Base-by-base conservation (phyloP, 1,139 yeast species). In the Blastobotrys capitulatus region DNA sequence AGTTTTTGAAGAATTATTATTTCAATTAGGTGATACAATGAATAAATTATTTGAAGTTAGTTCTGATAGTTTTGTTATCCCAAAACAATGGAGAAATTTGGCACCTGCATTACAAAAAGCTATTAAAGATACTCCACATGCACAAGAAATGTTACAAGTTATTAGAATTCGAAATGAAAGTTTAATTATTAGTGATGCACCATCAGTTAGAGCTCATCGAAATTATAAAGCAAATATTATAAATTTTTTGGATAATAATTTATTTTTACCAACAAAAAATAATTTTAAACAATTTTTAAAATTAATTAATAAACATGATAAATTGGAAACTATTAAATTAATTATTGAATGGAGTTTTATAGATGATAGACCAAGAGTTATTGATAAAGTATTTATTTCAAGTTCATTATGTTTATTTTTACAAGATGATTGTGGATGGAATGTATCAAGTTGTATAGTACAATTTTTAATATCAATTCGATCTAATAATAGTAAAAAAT, bases 51-150 rank as follows among this genome's bases (percentile, higher is more conserved):
- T 69, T 74, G 74, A 58, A 67, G 70, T 58, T 75, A 83, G 73
- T 58, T 81, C 62, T 12, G 89, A 86, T 58, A 76, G 83, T 5
- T 88, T 89, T 58, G 80, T 89, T n/a, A 74, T 86, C 37, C 95
- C 96, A 0, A 76, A 75, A 47, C 75, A 73, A 51, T 89, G 97
- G 97, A 72, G 75, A 13, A 62, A 76, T 6, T 68, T 86, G 45
- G 82, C 81, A 43, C 73, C 77, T 1, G 77, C 79, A 10, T 63
- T 86, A 55, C 70, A 64, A 60, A 77, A 64, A 41, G 68, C 72
- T 13, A 59, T 74, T 34, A 41, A 38, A 34, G 55, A 41, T 42
- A 46, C 50, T 27, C 51, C 54, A 15, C 57, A 50, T 2, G 50
- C 55, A 1, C 48, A 69, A 62, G 45, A 55, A 58, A 42, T 70